Conservation (phyloP, 2,329 filamentous ascomycete species). For the Exophiala spinifera region DNA sequence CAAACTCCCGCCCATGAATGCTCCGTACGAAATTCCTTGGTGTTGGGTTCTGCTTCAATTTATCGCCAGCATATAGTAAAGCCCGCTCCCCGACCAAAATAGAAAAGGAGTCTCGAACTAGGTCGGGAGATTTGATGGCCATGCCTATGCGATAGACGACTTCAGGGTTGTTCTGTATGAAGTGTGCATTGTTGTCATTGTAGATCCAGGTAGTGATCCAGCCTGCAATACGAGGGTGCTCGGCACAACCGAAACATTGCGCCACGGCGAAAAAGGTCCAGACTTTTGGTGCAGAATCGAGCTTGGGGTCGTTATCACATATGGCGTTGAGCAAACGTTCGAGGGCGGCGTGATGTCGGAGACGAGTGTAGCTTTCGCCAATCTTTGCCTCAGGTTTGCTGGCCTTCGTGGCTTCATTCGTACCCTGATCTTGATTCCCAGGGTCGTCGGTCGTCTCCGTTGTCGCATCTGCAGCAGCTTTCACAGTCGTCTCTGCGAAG, state of each 20-base stretch:
- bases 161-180: constrained; percentile 64
- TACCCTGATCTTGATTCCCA: too few species aligned
- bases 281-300: constrained; percentile 64
- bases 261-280: constrained; percentile 66
- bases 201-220: constrained; percentile 59
- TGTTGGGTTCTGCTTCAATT: too few species aligned
- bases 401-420: too few species aligned
- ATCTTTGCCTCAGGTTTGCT: background rate
- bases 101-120: constrained; percentile 51
- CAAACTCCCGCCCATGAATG: constrained; percentile 49
- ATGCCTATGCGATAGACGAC: constrained; percentile 57
- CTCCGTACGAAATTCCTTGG: background rate
- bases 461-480: background rate
- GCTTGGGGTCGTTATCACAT: constrained; percentile 50
- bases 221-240: constrained; percentile 39
- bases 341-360: constrained; percentile 63
- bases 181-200: constrained; percentile 51
- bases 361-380: constrained; percentile 52
- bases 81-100: constrained; percentile 64
- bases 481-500: background rate
- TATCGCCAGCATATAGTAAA: constrained; percentile 37
- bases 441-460: too few species aligned
- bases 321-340: constrained; percentile 60
- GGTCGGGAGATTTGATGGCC: constrained; percentile 34
- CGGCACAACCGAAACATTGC: constrained; percentile 52